Percentiles rank a stretch among this genome's conserved stretches.
Conservation (phyloP, 805 yeast species). For the Metschnikowia cubensis region DNA sequence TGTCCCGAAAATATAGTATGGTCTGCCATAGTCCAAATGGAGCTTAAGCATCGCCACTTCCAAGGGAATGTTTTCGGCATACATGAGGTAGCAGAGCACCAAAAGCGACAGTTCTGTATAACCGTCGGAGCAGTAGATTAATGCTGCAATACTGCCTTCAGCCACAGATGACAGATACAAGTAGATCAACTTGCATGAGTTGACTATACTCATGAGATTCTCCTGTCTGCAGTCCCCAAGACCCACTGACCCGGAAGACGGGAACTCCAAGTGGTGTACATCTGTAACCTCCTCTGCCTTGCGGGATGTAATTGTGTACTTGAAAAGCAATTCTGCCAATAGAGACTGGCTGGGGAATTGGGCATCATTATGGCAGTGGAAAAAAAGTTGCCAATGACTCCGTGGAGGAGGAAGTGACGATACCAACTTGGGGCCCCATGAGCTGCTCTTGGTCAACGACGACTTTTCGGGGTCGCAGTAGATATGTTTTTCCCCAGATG, state of each 20-base stretch:
- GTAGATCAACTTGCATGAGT: conserved; percentile 65
- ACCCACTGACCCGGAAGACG: conserved; percentile 81
- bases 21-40: conserved; percentile 64
- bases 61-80: conserved; percentile 54
- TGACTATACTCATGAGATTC: conserved; percentile 60
- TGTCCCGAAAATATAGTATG: conserved; percentile 76
- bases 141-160: conserved; percentile 35
- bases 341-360: conserved; percentile 45
- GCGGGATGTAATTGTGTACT: conserved; percentile 26
- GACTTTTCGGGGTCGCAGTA: conserved; percentile 18
- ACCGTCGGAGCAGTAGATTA: conserved; percentile 84
- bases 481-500: not conserved
- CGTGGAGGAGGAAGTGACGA: conserved; percentile 41
- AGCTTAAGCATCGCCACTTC: conserved; percentile 64
- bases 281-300: conserved; percentile 18
- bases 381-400: conserved; percentile 50
- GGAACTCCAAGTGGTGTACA: conserved; percentile 51
- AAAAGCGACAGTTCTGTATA: conserved; percentile 87
- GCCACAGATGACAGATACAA: conserved; percentile 29
- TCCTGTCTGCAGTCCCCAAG: conserved; percentile 64
- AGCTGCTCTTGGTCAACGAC: conserved; percentile 3
- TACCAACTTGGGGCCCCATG: conserved; percentile 5
- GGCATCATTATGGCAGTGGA: conserved; percentile 60
- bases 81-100: conserved; percentile 66
- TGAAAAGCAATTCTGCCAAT: conserved; percentile 34